Evolutionary conservation across 2,329 filamentous ascomycete genomes (phyloP), one percentile per base, ranked within the genome.

Genomic region (Aspergillus costaricaensis): DNA sequence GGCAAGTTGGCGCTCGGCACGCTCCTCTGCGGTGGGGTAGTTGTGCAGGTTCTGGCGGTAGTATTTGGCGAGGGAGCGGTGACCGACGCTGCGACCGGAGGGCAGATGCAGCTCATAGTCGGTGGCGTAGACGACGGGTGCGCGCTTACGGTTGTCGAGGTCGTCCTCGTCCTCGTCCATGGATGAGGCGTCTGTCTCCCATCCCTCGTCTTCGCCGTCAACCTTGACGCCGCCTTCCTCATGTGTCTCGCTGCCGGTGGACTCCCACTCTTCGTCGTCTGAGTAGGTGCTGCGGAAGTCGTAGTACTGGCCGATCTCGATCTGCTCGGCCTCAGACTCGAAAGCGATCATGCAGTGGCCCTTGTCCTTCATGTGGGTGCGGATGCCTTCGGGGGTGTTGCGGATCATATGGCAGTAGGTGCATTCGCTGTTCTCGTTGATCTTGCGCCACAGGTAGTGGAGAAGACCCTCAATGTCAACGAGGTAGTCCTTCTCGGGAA

Each of bases 261-360:
- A 86, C 5, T 86, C 85, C 1, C 85, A 86, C 15, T 85, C 81
- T 58, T 84, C 91, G 10, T 83, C 86, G 70, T 98, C 95, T 0
- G 92, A 95, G 76, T 99, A 99, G 1, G 95, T 96, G 78, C 91
- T 91, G 66, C 91, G 86, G 83, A 99, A 99, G 74, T 99, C 95
- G 77, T 99, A 99, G 76, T 91, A 97, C 66, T 98, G 91, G 59
- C 95, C 95, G 71, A 99, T 91, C 58, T 96, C 92, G 30, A 98
- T 85, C 79, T 97, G 92, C 72, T 98, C 92, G 38, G 90, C 89
- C 73, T 97, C 91, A 0, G 88, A 89, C 55, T 89, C 88, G 75
- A 94, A 99, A 0, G 92, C 93, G 68, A 99, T 96, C 85, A 93
- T 96, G 84, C 94, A 98, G 78, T 99, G 95, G 0, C 92, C 90